Evolutionary conservation across 2,329 filamentous ascomycete genomes (phyloP), one percentile per base, ranked within the genome.

Genomic region (Phyllosticta capitalensis): DNA sequence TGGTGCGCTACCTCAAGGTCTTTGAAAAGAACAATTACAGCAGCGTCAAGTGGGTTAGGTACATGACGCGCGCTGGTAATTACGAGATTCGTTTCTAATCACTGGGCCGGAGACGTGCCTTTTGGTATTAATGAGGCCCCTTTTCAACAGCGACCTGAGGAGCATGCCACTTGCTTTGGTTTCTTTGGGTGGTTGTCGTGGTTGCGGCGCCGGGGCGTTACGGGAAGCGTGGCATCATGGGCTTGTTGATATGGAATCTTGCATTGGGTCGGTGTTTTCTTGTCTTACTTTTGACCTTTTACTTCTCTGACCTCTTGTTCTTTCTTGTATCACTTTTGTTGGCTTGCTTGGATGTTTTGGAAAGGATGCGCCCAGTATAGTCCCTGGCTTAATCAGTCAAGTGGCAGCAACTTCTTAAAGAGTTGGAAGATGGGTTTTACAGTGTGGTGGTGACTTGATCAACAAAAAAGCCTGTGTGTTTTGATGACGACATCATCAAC

Each of bases 1-100:
- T 99, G 64, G 94, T 99, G 60, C 81, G 95, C 55, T 99, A 99
- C 73, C 76, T 99, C 61, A 99, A 99, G 77, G 94, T 99, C 1
- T 99, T 99, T 77, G 94, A 99, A 78, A 99, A 99, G 85, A 94
- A 84, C 75, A 97, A 97, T 75, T 99, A 99, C 73, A 95, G 89
- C 63, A 96, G 91, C 70, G 94, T 99, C 54, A 99, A 99, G 75
- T 99, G 94, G 94, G 94, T 99, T 67, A 81, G 94, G 67, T 99
- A 99, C 75, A 97, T 99, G 94, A 99, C 94, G 19, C 85, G 92
- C 65, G 94, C 92, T 17, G 94, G 94, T 26, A 96, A 91, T 74
- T 99, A 99, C 74, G 94, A 99, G 77, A 96, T 99, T 72, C 82
- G 91, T 87, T 95, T 60, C n/a, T 60, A 52, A 45, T 20, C 17